Base-by-base conservation (phyloP, 1,284 basidiomycete species). In the Naganishia cerealis region DNA sequence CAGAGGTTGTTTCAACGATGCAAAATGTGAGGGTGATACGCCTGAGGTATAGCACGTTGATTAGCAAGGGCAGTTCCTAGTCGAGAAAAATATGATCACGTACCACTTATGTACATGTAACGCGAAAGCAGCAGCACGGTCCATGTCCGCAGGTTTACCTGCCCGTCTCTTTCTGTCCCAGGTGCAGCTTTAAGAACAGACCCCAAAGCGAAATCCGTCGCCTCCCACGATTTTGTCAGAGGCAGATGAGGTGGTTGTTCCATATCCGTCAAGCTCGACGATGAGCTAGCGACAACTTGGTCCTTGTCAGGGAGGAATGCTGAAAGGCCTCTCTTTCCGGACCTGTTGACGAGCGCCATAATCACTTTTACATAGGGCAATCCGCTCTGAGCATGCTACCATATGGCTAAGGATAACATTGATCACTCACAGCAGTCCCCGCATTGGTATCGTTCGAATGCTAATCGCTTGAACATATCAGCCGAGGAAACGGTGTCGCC, bases 401-500 rank as follows among this genome's bases (percentile, higher is more conserved):
- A 29, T n/a, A 42, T 8, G 12, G 29, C n/a, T 18, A 24, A 24
- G 26, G 3, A 1, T 21, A 16, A 18, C n/a, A 6, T 15, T 33
- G n/a, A 18, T 9, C 7, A 62, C 67, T 67, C 42, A 67, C 58
- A 71, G 74, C 84, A 85, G 70, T 85, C 84, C 16, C 84, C 84
- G 69, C 84, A 85, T 24, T 79, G 67, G 0, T 79, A 76, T 10
- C 78, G 71, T 18, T 77, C 74, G 73, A 85, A 85, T 0, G 84
- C 79, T 50, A 85, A 74, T 38, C 81, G 76, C 73, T 80, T 83
- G 77, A 85, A 84, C 73, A 84, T 79, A 18, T 79, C 79, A 7
- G 71, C 73, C 0, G 81, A 76, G 0, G 75, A 65, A 12, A 74
- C 67, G 73, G 66, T 9, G 36, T 55, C 21, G 67, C 54, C 43